A percentile compares a stretch with the other conserved stretches of the same genome.
Conservation (phyloP, 805 yeast species). For the Kodamaea sagamina region DNA sequence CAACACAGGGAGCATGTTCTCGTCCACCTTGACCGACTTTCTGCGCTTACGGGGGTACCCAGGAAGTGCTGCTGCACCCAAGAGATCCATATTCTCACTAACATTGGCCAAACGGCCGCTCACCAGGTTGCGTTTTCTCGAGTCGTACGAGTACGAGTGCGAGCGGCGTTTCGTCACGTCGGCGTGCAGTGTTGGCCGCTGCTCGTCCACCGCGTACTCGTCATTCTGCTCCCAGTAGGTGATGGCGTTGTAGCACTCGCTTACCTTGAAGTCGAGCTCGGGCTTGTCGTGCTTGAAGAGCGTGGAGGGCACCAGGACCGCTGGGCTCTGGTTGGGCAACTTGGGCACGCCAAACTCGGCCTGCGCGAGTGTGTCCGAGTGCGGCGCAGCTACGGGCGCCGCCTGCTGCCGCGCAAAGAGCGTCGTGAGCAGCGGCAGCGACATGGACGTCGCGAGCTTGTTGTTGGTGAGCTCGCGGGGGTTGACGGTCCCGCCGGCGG, state of each 20-base stretch:
- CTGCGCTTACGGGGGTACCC: slow-evolving; percentile 15
- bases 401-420: slow-evolving; percentile 5
- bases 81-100: slow-evolving; percentile 3
- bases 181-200: background rate
- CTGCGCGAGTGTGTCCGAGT: background rate
- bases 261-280: slow-evolving; percentile 27
- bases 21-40: slow-evolving; percentile 15
- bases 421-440: slow-evolving; percentile 13
- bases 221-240: slow-evolving; percentile 30
- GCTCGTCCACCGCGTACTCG: slow-evolving; percentile 11
- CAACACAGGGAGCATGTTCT: slow-evolving; percentile 2
- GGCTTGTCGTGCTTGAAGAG: slow-evolving; percentile 13
- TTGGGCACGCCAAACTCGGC: slow-evolving; percentile 11
- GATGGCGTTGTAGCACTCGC: slow-evolving; percentile 43
- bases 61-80: background rate
- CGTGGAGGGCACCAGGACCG: slow-evolving; percentile 3
- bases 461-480: slow-evolving; percentile 18
- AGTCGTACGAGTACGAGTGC: slow-evolving; percentile 25
- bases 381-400: background rate
- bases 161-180: slow-evolving; percentile 10
- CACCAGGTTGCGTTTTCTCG: slow-evolving; percentile 12
- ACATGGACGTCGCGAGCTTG: slow-evolving; percentile 13
- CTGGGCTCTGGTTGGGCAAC: slow-evolving; percentile 14
- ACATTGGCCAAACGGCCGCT: slow-evolving; percentile 9
- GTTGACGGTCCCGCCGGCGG: slow-evolving; percentile 17